Percentiles rank a stretch among this genome's conserved stretches.
Conservation (phyloP, 805 yeast genomes). For the Kuraishia hungarica region DNA sequence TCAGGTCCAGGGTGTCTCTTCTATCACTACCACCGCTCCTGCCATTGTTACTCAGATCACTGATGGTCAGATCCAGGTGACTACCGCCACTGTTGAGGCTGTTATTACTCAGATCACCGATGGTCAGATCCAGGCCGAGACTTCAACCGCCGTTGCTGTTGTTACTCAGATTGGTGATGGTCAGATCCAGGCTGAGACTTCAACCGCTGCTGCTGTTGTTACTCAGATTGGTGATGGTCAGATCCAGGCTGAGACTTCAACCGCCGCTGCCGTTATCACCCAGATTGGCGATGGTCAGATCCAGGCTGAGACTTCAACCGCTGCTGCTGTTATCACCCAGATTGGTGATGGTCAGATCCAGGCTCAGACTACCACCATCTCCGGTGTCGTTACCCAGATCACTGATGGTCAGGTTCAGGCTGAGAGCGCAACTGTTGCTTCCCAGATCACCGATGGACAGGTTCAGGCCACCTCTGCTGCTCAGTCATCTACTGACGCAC, state of each 20-base stretch:
- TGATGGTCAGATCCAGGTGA: slow-evolving; percentile 37
- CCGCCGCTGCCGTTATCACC: slow-evolving; percentile 29
- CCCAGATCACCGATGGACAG: slow-evolving; percentile 18
- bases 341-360: slow-evolving; percentile 37
- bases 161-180: slow-evolving; percentile 31
- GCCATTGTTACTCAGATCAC: slow-evolving; percentile 36
- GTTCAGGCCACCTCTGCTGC: slow-evolving; percentile 17
- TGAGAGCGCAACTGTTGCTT: slow-evolving; percentile 19
- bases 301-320: slow-evolving; percentile 30
- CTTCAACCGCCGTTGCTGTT: slow-evolving; percentile 22
- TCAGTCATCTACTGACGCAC: slow-evolving; percentile 1
- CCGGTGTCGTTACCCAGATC: slow-evolving; percentile 26
- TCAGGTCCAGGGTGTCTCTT: slow-evolving; percentile 44
- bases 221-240: slow-evolving; percentile 48
- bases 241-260: slow-evolving; percentile 34
- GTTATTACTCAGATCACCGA: slow-evolving; percentile 36
- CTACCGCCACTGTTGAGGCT: slow-evolving; percentile 21
- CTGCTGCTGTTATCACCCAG: slow-evolving; percentile 33
- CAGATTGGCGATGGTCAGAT: slow-evolving; percentile 42
- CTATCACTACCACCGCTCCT: slow-evolving; percentile 26
- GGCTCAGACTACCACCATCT: slow-evolving; percentile 11
- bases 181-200: slow-evolving; percentile 25
- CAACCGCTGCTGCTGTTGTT: slow-evolving; percentile 26
- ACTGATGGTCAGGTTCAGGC: slow-evolving; percentile 29
- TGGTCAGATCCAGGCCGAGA: slow-evolving; percentile 44